These are phyloP conservation scores for Saksenaea oblongispora DNA, from an alignment of 371 early-diverging fungal genomes.

Conservation along the genomic window DNA sequence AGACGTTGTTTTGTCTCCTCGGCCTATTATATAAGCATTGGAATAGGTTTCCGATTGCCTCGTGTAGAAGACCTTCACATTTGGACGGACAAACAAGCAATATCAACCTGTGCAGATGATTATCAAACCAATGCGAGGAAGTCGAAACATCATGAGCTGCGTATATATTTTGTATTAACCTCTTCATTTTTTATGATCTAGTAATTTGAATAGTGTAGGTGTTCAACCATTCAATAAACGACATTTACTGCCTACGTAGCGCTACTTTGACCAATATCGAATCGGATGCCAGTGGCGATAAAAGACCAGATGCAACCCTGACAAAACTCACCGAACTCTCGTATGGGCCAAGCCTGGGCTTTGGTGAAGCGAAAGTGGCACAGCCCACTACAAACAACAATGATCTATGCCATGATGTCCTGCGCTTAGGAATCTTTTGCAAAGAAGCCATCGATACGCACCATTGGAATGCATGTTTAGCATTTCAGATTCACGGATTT, in stretches of 20 bases:
- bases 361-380: constrained; percentile 27
- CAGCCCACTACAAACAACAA: constrained; percentile 25
- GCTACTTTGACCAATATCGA: constrained; percentile 17
- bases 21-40: constrained; percentile 13
- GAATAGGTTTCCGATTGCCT: constrained; percentile 15
- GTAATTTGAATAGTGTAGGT: constrained; percentile 8
- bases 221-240: too few relatives aligned
- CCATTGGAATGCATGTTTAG: constrained; percentile 17
- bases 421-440: constrained; percentile 21
- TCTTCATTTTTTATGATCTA: constrained; percentile 16
- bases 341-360: constrained; percentile 26
- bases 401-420: constrained; percentile 21
- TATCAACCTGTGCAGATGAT: constrained; percentile 13
- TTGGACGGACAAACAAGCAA: constrained; percentile 15
- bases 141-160: constrained; percentile 13
- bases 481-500: constrained; percentile 27
- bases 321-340: constrained; percentile 21
- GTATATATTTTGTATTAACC: constrained; percentile 14
- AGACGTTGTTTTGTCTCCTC: constrained; percentile 14
- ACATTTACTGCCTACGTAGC: too few relatives aligned
- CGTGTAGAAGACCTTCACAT: constrained; percentile 12
- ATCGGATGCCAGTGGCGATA: constrained; percentile 21
- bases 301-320: constrained; percentile 25
- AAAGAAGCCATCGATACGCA: constrained; percentile 23
- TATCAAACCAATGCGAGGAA: constrained; percentile 5